These are phyloP conservation scores for Leccinellum luteum DNA, from an alignment of 768 basidiomycete genomes.

Conservation along the genomic window DNA sequence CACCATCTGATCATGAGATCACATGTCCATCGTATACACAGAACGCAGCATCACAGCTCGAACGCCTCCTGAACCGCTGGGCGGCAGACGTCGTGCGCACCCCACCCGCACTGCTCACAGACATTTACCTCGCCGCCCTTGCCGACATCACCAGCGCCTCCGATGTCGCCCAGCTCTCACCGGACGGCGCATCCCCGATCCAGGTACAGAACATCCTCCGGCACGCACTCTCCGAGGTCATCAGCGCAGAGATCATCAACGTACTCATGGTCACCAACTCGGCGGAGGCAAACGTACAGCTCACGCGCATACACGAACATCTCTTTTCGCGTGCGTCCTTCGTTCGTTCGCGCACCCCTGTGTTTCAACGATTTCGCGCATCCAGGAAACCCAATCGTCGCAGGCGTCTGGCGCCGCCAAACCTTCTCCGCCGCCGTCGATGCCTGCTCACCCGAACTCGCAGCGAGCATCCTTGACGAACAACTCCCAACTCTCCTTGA, in stretches of 20 bases:
- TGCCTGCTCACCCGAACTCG: constrained; percentile 68
- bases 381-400: constrained; percentile 82
- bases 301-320: constrained; percentile 86
- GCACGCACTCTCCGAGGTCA: constrained; percentile 74
- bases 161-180: constrained; percentile 40
- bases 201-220: constrained; percentile 77
- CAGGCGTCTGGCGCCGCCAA: constrained; percentile 85
- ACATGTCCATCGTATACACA: constrained; percentile 25
- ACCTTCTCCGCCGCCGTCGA: constrained; percentile 88
- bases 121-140: constrained; percentile 57
- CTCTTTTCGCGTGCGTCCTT: constrained; percentile 72
- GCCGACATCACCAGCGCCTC: constrained; percentile 51
- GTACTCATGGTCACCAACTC: constrained; percentile 86
- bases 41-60: constrained; percentile 81
- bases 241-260: constrained; percentile 78
- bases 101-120: constrained; percentile 51
- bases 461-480: constrained; percentile 62
- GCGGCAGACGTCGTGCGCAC: constrained; percentile 68
- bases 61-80: constrained; percentile 85
- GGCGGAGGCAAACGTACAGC: constrained; percentile 76
- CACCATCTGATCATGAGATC: not conserved
- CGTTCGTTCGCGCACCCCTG: not conserved
- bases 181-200: constrained; percentile 52
- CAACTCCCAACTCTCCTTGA: constrained; percentile 64
- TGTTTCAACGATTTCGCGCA: not conserved